phyloP scores from a whole-genome alignment of 495 filamentous ascomycete species.

The Parmelia sp. region DNA sequence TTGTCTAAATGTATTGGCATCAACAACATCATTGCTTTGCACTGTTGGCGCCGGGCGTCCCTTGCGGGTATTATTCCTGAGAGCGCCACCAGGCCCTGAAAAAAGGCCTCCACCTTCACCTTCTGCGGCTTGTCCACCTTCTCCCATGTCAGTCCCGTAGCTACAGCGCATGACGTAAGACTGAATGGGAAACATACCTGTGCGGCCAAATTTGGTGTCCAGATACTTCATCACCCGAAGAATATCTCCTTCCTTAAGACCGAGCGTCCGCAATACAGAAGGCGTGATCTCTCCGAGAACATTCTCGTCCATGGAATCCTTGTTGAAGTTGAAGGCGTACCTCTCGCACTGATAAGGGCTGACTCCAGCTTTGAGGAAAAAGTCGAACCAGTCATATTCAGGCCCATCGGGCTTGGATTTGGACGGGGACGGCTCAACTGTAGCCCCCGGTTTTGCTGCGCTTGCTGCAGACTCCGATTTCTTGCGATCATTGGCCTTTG shows the following conservation, averaged over 20 bases:
- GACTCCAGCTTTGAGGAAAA: constrained; percentile 89
- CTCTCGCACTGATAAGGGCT: constrained; percentile 87
- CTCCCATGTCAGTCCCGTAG: background rate
- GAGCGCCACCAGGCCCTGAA: constrained; percentile 77
- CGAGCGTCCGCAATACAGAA: constrained; percentile 72
- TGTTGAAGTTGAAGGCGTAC: constrained; percentile 79
- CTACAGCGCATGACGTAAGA: background rate
- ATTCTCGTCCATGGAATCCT: constrained; percentile 93
- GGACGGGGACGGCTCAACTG: constrained; percentile 38
- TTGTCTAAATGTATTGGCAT: constrained; percentile 76
- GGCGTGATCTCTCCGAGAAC: constrained; percentile 81
- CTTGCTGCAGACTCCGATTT: constrained; percentile 28
- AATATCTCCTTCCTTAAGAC: constrained; percentile 92
- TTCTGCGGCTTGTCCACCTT: constrained; percentile 20
- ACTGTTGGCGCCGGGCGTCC: constrained; percentile 78
- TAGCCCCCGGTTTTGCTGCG: constrained; percentile 44
- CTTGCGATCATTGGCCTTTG: constrained; percentile 24
- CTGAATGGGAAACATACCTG: constrained; percentile 42
- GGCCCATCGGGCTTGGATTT: constrained; percentile 43
- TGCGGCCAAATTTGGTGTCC: constrained; percentile 71
- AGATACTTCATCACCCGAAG: constrained; percentile 87
- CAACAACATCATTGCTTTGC: constrained; percentile 77
- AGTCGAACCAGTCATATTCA: constrained; percentile 98
- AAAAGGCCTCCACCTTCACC: constrained; percentile 68
- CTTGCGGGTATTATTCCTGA: constrained; percentile 94